Conservation (phyloP, 2,329 filamentous ascomycete species). For the Aplosporella prunicola region DNA sequence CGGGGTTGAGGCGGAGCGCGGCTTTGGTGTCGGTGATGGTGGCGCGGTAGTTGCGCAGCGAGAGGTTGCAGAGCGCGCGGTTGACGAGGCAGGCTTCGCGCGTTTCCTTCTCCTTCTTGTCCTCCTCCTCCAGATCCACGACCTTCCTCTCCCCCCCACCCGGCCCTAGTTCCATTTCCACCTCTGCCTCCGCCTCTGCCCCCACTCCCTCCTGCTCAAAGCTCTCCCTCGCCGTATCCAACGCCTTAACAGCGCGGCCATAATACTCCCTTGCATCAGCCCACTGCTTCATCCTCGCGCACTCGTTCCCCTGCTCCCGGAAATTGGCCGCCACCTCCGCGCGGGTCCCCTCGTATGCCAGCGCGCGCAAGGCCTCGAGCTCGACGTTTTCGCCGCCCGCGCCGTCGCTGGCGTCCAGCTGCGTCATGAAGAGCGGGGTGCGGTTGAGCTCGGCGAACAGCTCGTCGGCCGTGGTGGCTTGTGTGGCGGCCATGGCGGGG, state of each 20-base stretch:
- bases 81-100: conserved; percentile 77
- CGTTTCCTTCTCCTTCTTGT: conserved; percentile 50
- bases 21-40: conserved; percentile 77
- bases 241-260: conserved; percentile 67
- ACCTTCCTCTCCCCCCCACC: conserved; percentile 39
- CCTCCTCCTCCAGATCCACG: conserved; percentile 49
- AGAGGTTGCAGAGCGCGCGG: conserved; percentile 76
- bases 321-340: conserved; percentile 76
- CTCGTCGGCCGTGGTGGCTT: conserved; percentile 49
- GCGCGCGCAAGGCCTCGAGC: conserved; percentile 76
- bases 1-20: conserved; percentile 66
- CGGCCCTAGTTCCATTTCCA: conserved; percentile 33
- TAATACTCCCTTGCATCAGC: conserved; percentile 86
- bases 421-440: conserved; percentile 90
- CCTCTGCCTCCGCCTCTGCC: conserved; percentile 33
- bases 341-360: conserved; percentile 87
- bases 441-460: conserved; percentile 57
- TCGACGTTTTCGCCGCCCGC: conserved; percentile 66
- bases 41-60: conserved; percentile 61
- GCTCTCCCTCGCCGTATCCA: conserved; percentile 51
- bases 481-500: conserved; percentile 48
- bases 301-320: conserved; percentile 87
- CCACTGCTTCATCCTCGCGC: conserved; percentile 64
- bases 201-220: conserved; percentile 33
- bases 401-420: conserved; percentile 55